These are phyloP conservation scores for Magnusiomyces paraingens DNA, from an alignment of 1,139 yeast genomes.

Conservation along the genomic window DNA sequence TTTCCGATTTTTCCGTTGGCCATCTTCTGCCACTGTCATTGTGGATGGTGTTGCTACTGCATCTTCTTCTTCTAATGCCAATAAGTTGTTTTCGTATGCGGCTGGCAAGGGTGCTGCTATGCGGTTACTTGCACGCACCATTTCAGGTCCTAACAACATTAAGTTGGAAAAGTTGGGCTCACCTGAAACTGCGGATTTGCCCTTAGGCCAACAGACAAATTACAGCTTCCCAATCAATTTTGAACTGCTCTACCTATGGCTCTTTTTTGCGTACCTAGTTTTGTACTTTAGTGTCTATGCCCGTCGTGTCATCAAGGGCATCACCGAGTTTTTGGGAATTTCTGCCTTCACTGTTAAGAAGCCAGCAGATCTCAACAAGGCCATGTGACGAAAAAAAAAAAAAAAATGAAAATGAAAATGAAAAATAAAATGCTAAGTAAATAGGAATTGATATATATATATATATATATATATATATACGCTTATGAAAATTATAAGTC, in stretches of 20 bases:
- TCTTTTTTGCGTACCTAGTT: constrained; percentile 25
- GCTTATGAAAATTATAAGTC: background rate
- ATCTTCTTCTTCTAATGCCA: background rate
- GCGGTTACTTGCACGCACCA: no score
- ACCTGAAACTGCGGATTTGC: background rate
- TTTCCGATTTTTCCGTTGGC: constrained; percentile 20
- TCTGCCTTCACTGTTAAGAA: constrained; percentile 34
- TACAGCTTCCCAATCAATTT: constrained; percentile 20
- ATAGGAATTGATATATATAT: background rate
- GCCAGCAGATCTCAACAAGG: constrained; percentile 5
- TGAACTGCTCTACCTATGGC: constrained; percentile 34
- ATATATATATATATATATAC: background rate
- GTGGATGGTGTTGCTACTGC: background rate
- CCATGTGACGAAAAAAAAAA: background rate
- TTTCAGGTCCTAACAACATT: background rate
- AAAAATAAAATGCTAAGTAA: background rate
- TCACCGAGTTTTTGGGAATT: constrained; percentile 36
- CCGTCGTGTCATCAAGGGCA: constrained; percentile 31
- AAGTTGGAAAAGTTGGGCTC: background rate
- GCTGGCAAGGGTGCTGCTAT: no score
- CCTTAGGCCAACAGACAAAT: background rate
- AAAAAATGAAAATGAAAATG: background rate
- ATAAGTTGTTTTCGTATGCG: no score
- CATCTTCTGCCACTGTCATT: background rate
- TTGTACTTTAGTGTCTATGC: constrained; percentile 34